These are phyloP conservation scores for Picea sitchensis DNA, from an alignment of 75 land plant genomes.

Conservation along the genomic window DNA sequence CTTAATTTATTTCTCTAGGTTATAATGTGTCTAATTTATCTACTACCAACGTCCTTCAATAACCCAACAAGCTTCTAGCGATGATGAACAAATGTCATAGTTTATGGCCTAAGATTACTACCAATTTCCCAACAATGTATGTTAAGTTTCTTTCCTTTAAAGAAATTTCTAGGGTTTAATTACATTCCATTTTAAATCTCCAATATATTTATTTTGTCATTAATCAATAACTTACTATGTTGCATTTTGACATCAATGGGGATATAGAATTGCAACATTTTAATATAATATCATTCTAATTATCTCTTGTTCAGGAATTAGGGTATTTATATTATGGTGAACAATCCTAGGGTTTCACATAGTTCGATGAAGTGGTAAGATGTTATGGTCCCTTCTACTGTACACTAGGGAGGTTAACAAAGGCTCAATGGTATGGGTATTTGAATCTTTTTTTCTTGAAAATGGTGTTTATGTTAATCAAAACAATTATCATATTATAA, in stretches of 20 bases:
- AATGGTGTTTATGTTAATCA: no score
- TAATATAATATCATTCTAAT: not conserved
- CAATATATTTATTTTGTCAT: not conserved
- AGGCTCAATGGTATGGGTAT: no score
- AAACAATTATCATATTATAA: no score
- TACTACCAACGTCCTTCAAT: no score
- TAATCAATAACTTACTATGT: not conserved
- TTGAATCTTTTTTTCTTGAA: no score
- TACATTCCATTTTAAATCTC: not conserved
- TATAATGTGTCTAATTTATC: no score
- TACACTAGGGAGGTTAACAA: no score
- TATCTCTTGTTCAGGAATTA: not conserved
- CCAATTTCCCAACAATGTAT: slow-evolving; percentile 73
- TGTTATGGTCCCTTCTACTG: no score
- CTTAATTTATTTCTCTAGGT: no score
- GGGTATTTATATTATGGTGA: not conserved
- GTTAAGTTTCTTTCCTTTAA: not conserved
- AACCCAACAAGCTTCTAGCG: slow-evolving; percentile 72
- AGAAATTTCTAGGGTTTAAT: not conserved
- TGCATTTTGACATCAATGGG: not conserved
- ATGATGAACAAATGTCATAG: slow-evolving; percentile 82
- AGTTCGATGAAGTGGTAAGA: not conserved
- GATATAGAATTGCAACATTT: not conserved
- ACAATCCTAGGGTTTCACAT: not conserved
- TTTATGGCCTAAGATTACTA: slow-evolving; percentile 98